Evolutionary conservation across 106 monocot genomes (phyloP), one percentile per base, ranked within the genome.

Genomic region (Platanthera guangdongensis): DNA sequence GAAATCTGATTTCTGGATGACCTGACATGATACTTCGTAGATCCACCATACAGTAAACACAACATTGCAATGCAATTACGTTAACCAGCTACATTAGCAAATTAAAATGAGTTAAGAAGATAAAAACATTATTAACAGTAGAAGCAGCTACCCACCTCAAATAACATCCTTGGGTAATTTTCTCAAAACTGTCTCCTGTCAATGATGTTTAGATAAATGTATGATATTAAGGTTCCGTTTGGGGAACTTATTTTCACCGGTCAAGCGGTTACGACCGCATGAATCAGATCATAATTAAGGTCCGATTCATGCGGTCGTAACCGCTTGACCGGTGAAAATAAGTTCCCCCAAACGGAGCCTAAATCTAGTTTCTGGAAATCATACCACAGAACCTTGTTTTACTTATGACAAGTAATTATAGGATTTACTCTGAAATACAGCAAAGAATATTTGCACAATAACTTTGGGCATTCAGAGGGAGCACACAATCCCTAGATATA

Each of bases 11-110:
- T n/a, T n/a, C n/a, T n/a, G n/a, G 81, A 91, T 59, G 91, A 92
- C 64, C 75, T 92, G 71, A 97, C 52, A 68, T 94, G 97, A 82
- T 97, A 97, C 68, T 92, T 97, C 62, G 87, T 82, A 1, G 97
- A 87, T 78, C 97, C 97, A 78, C 97, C 91, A 91, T 96, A 80
- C 52, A 78, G n/a, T 77, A 71, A 47, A 28, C 77, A 89, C 69
- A 83, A n/a, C 14, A 79, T 22, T 65, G 65, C 45, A 22, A 59
- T 81, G 6, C 59, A 77, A 73, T 51, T 12, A 68, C 47, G 74
- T 51, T 48, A 57, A 62, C 16, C 47, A 73, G 22, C 18, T 19
- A 73, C 4, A 60, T 39, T 74, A 51, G 9, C 12, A 52, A 52
- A 65, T 59, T 2, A 39, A 0, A 80, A 46, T 5, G 18, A 25